Base-by-base conservation (phyloP, 1,139 yeast species). In the Candida tunisiensis region DNA sequence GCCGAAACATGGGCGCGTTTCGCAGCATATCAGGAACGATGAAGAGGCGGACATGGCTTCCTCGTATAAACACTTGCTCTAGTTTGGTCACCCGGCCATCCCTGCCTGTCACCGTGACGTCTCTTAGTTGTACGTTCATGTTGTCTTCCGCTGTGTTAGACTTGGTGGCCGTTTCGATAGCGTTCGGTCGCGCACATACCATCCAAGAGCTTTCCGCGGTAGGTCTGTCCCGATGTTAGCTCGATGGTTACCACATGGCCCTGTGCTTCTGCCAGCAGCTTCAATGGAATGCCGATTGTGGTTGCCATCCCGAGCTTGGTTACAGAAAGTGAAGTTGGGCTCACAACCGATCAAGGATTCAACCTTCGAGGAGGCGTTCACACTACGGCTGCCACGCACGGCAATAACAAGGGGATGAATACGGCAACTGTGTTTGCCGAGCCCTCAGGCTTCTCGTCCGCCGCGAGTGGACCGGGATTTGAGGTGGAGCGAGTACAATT, bases 171-270 rank as follows among this genome's bases (percentile, higher is more conserved):
- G 18, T 24, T 8, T 11, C 15, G 6, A 21, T 11, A 9, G 21
- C 5, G 13, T 19, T 12, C 20, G 20, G n/a, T 20, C 12, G n/a
- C n/a, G 21, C 11, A n/a, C 49, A 42, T 55, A 51, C 77, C 74
- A 43, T 78, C 92, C 8, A 77, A 52, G 24, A 88, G 62, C 47
- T 77, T 82, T 2, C 96, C 96, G 23, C 93, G 64, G 47, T 85
- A 85, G 0, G 78, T 69, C 40, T 78, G 88, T 2, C 96, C 96
- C 1, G 88, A 74, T 16, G 70, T 68, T 30, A 88, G 65, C 50
- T 88, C 98, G 16, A 85, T 53, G 1, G 93, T 71, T 17, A 88
- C 73, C 12, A 73, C 59, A 46, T 88, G 98, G 25, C 95, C 95
- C 60, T 74, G 67, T 10, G 36, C 35, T 29, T 40, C 98, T 45